Evolutionary conservation across 495 filamentous ascomycete genomes (phyloP).

Genomic region (Amniculicola lignicola): DNA sequence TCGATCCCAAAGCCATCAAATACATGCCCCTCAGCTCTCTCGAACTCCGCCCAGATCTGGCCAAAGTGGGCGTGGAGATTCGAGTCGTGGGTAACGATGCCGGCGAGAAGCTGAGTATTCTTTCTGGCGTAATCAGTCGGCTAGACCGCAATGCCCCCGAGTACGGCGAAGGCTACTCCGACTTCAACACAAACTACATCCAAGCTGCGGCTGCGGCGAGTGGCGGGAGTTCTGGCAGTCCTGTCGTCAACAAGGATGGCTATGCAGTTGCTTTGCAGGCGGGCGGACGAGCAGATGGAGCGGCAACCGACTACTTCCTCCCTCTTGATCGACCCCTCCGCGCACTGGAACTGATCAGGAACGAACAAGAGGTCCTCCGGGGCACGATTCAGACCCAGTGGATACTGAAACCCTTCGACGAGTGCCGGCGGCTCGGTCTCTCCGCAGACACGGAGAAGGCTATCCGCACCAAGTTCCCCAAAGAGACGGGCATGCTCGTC

Average conservation of each 20-base stretch:
- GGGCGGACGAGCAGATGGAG: conserved; percentile 87
- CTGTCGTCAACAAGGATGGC: conserved; percentile 93
- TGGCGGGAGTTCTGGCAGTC: conserved; percentile 93
- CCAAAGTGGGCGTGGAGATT: conserved; percentile 81
- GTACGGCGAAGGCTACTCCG: conserved; percentile 96
- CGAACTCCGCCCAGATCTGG: conserved; percentile 76
- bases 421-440: conserved; percentile 87
- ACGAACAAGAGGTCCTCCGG: conserved; percentile 67
- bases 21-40: conserved; percentile 88
- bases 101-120: conserved; percentile 95
- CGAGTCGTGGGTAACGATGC: conserved; percentile 98
- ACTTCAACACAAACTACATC: conserved; percentile 99
- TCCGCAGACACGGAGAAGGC: conserved; percentile 80
- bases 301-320: conserved; percentile 94
- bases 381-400: conserved; percentile 99
- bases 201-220: conserved; percentile 95
- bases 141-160: conserved; percentile 95
- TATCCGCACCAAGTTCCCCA: conserved; percentile 76
- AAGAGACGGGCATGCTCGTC: conserved; percentile 93
- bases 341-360: conserved; percentile 80
- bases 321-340: conserved; percentile 85
- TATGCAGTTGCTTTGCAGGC: conserved; percentile 92
- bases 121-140: conserved; percentile 95
- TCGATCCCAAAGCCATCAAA: conserved; percentile 91
- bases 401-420: conserved; percentile 94